A percentile compares a stretch with the other conserved stretches of the same genome.
phyloP scores from a whole-genome alignment of 495 filamentous ascomycete genomes.

The Aspergillus nanangensis region DNA sequence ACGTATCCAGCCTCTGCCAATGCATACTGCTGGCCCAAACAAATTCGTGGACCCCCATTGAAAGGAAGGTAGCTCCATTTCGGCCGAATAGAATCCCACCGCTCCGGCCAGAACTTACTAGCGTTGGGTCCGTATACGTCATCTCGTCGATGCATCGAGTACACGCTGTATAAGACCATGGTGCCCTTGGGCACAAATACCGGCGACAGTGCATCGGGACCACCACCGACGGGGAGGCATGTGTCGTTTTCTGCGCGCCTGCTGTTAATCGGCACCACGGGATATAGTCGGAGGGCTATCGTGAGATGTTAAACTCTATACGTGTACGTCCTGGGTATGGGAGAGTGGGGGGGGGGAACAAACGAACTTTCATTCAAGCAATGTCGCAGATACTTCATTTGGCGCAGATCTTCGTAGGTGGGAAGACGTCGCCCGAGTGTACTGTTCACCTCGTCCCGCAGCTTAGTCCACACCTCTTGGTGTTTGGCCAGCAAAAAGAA shows the following conservation, averaged over 20 bases:
- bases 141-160: constrained; percentile 26
- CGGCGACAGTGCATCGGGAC: constrained; percentile 39
- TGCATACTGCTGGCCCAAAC: constrained; percentile 51
- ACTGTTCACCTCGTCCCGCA: constrained; percentile 42
- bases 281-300: constrained; percentile 47
- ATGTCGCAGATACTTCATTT: constrained; percentile 35
- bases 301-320: too few relatives aligned
- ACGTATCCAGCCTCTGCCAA: constrained; percentile 52
- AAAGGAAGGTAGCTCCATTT: constrained; percentile 62
- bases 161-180: constrained; percentile 16
- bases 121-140: constrained; percentile 34
- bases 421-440: constrained; percentile 27
- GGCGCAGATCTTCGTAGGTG: constrained; percentile 25
- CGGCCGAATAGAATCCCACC: constrained; percentile 25
- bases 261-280: constrained; percentile 45
- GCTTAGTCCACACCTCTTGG: constrained; percentile 31
- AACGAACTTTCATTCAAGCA: constrained; percentile 38
- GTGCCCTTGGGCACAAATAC: constrained; percentile 39
- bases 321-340: too few relatives aligned
- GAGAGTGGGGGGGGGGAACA: too few relatives aligned
- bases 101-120: constrained; percentile 27
- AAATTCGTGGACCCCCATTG: constrained; percentile 59
- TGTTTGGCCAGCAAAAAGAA: constrained; percentile 48
- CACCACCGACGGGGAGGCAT: constrained; percentile 45
- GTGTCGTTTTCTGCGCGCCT: constrained; percentile 44